Evolutionary conservation across 169 alveolate genomes (phyloP), one percentile per base, ranked within the genome.

Genomic region (Plasmodium sp.): DNA sequence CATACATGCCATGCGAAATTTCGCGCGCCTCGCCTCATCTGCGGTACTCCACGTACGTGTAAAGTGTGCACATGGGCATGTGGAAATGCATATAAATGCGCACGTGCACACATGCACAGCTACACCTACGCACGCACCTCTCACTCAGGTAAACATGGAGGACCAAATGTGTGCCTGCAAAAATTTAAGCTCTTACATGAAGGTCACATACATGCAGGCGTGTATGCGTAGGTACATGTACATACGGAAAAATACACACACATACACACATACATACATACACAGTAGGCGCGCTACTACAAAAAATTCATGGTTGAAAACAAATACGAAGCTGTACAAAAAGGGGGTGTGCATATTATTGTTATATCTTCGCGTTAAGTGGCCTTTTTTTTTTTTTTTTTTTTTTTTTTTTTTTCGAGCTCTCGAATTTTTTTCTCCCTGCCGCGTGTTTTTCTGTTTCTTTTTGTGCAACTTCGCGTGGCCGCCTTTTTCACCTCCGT

Each of bases 241-340:
- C 36, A 18, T 51, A 81, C 88, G 77, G 51, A 81, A 41, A 51
- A 45, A 81, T 51, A 22, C 73, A 83, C 36, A 54, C 43, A 31
- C 43, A 51, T n/a, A 41, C 41, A 58, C 43, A 51, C 33, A 41
- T 22, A 58, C 22, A 54, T 74, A 56, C 72, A 74, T 83, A 58
- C 39, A 31, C 33, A 31, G 22, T 33, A 14, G 33, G 54, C 22
- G 27, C 54, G 36, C 33, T 27, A 83, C 91, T 83, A 83, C 91
- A 83, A 83, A 83, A 83, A 54, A 83, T 83, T 83, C 91, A n/a
- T 83, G 22, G 81, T 56, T 22, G 45, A 56, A 83, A 83, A 56
- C 91, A 83, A 83, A 54, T 58, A 31, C 12, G 91, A 83, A 56
- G 80, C 81, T 56, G 43, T 18, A 56, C 79, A 83, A 54, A 83